Percentiles rank a stretch among this genome's conserved stretches.
Evolutionary conservation across 2,329 filamentous ascomycete genomes (phyloP).

Genomic region (Hypoxylon sp.): DNA sequence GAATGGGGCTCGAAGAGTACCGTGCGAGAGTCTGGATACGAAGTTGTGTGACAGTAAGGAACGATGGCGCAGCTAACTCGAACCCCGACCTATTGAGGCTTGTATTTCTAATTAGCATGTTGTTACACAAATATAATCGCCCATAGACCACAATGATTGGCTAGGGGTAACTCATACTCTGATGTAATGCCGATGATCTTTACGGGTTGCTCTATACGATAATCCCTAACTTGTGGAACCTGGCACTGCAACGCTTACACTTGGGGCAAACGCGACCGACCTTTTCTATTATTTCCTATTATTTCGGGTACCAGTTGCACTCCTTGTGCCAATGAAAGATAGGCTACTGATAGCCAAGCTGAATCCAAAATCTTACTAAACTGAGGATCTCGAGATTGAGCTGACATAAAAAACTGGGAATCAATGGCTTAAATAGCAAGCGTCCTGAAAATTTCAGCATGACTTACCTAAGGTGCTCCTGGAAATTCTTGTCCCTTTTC

Average conservation of each 20-base stretch:
- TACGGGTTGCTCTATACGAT: slow-evolving; percentile 28
- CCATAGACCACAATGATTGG: neutral
- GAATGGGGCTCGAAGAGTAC: neutral
- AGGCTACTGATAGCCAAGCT: slow-evolving; percentile 23
- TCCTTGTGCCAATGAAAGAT: slow-evolving; percentile 23
- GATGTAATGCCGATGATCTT: slow-evolving; percentile 9
- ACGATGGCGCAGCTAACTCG: slow-evolving; percentile 24
- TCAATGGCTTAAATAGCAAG: slow-evolving; percentile 18
- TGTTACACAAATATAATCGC: slow-evolving; percentile 2
- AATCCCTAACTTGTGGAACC: slow-evolving; percentile 23
- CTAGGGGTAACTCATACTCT: neutral
- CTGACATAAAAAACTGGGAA: slow-evolving; percentile 3
- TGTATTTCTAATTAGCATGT: neutral
- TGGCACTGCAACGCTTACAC: slow-evolving; percentile 14
- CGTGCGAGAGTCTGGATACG: neutral
- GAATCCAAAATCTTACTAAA: slow-evolving; percentile 34
- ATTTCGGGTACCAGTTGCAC: slow-evolving; percentile 9
- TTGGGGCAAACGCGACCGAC: slow-evolving; percentile 4
- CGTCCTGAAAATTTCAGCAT: neutral
- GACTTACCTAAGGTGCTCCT: slow-evolving; percentile 9
- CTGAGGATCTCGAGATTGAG: slow-evolving; percentile 11
- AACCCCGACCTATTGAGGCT: slow-evolving; percentile 21
- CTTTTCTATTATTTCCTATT: slow-evolving; percentile 12
- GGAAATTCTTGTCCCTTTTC: slow-evolving; percentile 15
- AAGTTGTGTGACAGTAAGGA: slow-evolving; percentile 1